Evolutionary conservation across 2,329 filamentous ascomycete species (phyloP), one percentile per base, ranked within the genome.

Genomic region (Balansia obtecta): DNA sequence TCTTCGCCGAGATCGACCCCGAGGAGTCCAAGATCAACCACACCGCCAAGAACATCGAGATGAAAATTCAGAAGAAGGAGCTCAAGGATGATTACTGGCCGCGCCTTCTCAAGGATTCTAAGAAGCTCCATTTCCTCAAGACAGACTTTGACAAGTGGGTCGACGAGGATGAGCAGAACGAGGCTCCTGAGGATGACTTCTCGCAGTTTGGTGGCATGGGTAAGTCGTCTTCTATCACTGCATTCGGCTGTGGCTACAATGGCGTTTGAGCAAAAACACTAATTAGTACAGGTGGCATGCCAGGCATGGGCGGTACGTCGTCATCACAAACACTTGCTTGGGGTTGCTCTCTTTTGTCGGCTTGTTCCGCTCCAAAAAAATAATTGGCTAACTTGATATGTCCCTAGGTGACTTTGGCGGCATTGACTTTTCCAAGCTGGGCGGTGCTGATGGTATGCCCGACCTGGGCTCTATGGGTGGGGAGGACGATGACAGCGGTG

Each of bases 91-190:
- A 93, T 71, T 97, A 85, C 80, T 98, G 93, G 93, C 90, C 90
- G 56, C 83, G 93, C 57, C 79, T 98, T 63, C 78, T 96, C 67
- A 96, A 96, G 83, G 87, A 91, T 54, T 70, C 75, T 59, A 85
- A 88, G 78, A 95, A 88, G 76, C 73, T 87, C 50, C 93, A 97
- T 74, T 98, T 89, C 80, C 72, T 98, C 64, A 95, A 95, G 84
- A 97, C 93, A 57, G 86, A 98, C 74, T 98, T 98, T 62, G 90
- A 96, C 76, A 96, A 95, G 85, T 96, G 90, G 90, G 87, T 95
- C 63, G 90, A 96, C 60, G 88, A 96, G 80, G 90, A 98, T 66
- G 93, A 98, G 80, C 93, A 98, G 75, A 86, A 97, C 65, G 89
- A 88, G 70, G 84, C 80, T 53, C 75, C 80, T 46, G 88, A 94